Evolutionary conservation across 2,329 filamentous ascomycete species (phyloP), one percentile per base, ranked within the genome.

Genomic region (Bisporella sp.): DNA sequence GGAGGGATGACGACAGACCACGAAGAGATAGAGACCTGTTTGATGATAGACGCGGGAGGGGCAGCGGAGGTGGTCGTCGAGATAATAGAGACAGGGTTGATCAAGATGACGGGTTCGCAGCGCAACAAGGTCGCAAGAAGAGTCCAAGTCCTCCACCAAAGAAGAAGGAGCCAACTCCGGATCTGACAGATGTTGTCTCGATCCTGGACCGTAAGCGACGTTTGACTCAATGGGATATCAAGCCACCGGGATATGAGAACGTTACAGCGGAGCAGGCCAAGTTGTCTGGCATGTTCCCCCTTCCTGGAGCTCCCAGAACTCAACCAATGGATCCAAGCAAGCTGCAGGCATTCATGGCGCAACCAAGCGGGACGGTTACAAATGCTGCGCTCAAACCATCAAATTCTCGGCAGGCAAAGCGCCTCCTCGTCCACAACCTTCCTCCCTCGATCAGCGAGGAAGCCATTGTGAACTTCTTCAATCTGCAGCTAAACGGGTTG

Each of bases 181-280:
- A 99, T 68, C 75, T 99, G 65, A 95, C 91, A 53, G 83, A 95
- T 63, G 74, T 95, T 53, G 75, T 86, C n/a, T 81, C 89, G 4
- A 77, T 99, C 52, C 74, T 90, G 56, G 85, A 92, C 64, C 85
- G 92, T 62, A 93, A 91, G 75, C 85, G 95, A 60, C 86, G 93
- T 53, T 74, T 99, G 75, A 97, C 91, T 35, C 95, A 99, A 70
- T 99, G 93, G 93, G 95, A 99, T 68, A 96, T 99, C 69, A 99
- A 99, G 73, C 93, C 93, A 5, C 89, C 90, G 12, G 92, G 93
- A 42, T 99, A 99, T 65, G 95, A 99, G 66, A 95, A 93, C 69
- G 92, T 99, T 58, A 96, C 93, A 2, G 90, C 93, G 28, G 95
- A 99, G 70, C 95, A 99, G 69, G 95, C 93, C 46, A 99, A 99